Conservation (phyloP, 2,329 filamentous ascomycete genomes). For the Botrytis pseudocinerea region DNA sequence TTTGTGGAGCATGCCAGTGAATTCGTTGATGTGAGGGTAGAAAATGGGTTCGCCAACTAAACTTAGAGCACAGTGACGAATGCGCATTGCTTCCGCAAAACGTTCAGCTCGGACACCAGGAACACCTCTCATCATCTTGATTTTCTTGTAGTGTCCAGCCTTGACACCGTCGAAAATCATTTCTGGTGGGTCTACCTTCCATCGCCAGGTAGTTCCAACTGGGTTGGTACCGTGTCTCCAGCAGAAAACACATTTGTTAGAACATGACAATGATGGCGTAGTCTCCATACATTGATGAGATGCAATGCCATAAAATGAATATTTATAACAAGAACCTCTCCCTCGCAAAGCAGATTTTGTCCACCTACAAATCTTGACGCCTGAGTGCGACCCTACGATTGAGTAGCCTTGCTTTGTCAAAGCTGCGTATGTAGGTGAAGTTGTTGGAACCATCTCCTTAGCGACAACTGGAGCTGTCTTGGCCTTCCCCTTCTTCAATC, state of each 20-base stretch:
- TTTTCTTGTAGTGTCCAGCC: slow-evolving; percentile 91
- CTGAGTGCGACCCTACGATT: slow-evolving; percentile 92
- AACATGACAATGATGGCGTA: slow-evolving; percentile 91
- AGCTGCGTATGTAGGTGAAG: slow-evolving; percentile 82
- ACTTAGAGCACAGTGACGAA: slow-evolving; percentile 88
- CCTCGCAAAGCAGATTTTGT: slow-evolving; percentile 95
- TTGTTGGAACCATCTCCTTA: slow-evolving; percentile 94
- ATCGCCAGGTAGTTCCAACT: slow-evolving; percentile 94
- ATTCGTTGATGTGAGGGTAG: slow-evolving; percentile 95
- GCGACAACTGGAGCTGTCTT: slow-evolving; percentile 47
- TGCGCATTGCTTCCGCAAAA: slow-evolving; percentile 88
- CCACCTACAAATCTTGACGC: slow-evolving; percentile 98
- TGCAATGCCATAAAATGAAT: slow-evolving; percentile 93
- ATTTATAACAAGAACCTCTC: slow-evolving; percentile 96
- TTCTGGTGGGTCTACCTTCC: slow-evolving; percentile 89
- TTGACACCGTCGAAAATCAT: slow-evolving; percentile 90
- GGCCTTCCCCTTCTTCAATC: slow-evolving; percentile 49
- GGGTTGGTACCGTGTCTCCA: slow-evolving; percentile 98
- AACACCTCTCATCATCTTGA: slow-evolving; percentile 93
- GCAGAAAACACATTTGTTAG: slow-evolving; percentile 98
- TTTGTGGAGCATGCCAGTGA: slow-evolving; percentile 76
- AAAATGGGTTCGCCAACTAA: slow-evolving; percentile 98
- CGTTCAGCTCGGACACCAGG: slow-evolving; percentile 89
- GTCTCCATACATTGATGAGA: slow-evolving; percentile 99
- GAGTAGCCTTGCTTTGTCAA: slow-evolving; percentile 96